Evolutionary conservation across 1,139 yeast genomes (phyloP), one percentile per base, ranked within the genome.

Genomic region (Lodderomyces parapsilosis): DNA sequence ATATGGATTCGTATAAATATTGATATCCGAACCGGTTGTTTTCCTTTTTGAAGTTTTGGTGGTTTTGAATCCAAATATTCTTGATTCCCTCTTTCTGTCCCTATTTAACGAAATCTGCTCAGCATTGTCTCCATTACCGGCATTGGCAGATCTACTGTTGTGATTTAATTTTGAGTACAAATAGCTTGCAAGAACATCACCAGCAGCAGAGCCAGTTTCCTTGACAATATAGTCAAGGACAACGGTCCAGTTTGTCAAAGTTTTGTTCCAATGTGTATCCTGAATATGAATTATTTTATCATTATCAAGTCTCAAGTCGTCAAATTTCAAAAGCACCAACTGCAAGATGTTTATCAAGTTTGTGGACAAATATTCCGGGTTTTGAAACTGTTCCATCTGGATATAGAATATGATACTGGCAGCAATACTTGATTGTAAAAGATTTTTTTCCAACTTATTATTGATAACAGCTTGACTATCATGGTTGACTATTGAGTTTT

Each of bases 371-470:
- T 52, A 73, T 23, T 71, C 76, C 0, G 65, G 55, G 43, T 68
- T 63, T 49, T 72, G 77, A 43, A 71, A 67, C 49, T 67, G 75
- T 48, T 71, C 74, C 24, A 74, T 56, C 51, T 73, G 78, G 31
- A 70, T 53, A 50, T 68, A 72, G 27, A 68, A 57, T 2, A 71
- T 56, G 18, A 72, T 45, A 0, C 72, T 49, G 46, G 71, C 74
- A 8, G 63, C 56, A 2, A 67, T 49, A 13, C 75, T 69, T 1
- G 65, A 52, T 46, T 71, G 73, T 17, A 51, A 50, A 28, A 68
- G 53, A 11, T 56, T 48, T 10, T 50, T 43, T 30, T 59, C 60
- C 1, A 62, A 51, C 39, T 54, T 53, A 1, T 54, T 34, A 15
- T 56, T 49, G n/a, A 63, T 60, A 9, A 55, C 51, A 7, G 57